Base-by-base conservation (phyloP, 306 rosid species). In the Cicer bijugum region DNA sequence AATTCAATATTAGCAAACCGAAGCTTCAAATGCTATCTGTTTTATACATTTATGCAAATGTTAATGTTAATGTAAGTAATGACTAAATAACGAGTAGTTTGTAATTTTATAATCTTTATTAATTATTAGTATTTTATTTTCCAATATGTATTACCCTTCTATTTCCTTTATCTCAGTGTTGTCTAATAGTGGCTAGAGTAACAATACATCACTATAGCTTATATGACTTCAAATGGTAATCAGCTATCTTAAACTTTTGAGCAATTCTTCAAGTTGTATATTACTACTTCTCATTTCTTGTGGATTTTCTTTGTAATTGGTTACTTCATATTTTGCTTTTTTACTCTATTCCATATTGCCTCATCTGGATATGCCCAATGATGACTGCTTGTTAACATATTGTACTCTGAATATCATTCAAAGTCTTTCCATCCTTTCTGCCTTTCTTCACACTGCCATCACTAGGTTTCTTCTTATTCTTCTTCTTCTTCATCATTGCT, bases 351-450 rank as follows among this genome's bases (percentile, higher is more conserved):
- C 8, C 17, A 16, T 58, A 44, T 6, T 12, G 4, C 14, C 50
- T 59, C 74, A 61, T 68, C 4, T 20, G 7, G 35, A 38, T 63
- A 28, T 69, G 81, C 81, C 76, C 75, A 56, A 76, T 83, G 86
- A 83, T 0, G 86, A 53, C 62, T 8, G 39, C 43, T 79, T 1
- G 7, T 51, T 20, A 14, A 37, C 75, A 51, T 56, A 45, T 45
- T 61, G 55, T 46, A 43, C 81, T 38, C 60, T 48, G 67, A 56
- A 75, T 60, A 20, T 58, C 42, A 23, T 73, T 16, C 12, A 20
- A 69, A 63, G 75, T 62, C 56, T 47, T 7, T 83, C 67, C 78
- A 50, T 74, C 75, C 59, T 23, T 53, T 67, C 61, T 78, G 74
- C 67, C 75, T 70, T 45, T 74, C 80, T 74, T 78, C 71, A 61